Percentiles rank a stretch among this genome's conserved stretches.
Evolutionary conservation across 106 monocot genomes (phyloP).

Genomic region (Platanthera zijinensis): DNA sequence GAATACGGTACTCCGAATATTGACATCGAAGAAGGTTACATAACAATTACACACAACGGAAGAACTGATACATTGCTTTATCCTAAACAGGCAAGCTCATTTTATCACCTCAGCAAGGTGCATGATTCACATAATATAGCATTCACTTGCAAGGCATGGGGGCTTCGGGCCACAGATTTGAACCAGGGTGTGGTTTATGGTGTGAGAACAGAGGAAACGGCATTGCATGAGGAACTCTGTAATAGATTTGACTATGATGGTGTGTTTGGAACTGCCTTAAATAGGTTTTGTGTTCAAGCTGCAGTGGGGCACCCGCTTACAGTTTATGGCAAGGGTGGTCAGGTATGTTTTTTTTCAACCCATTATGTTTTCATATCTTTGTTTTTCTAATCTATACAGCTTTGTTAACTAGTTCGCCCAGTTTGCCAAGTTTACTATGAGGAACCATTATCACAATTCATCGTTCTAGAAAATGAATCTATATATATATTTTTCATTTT

Average conservation of each 20-base stretch:
- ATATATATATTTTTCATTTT: no score
- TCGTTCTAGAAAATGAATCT: no score
- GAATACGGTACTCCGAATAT: conserved; percentile 99
- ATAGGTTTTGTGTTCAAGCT: conserved; percentile 97
- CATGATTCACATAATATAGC: conserved; percentile 96
- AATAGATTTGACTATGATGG: conserved; percentile 97
- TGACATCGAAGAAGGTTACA: conserved; percentile 94
- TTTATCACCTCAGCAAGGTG: conserved; percentile 96
- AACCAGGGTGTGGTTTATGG: conserved; percentile 99
- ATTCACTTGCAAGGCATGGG: conserved; percentile 94
- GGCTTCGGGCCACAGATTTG: conserved; percentile 83
- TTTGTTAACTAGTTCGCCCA: background rate
- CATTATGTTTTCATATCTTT: background rate
- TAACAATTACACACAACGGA: conserved; percentile 95
- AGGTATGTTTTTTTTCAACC: conserved; percentile 34
- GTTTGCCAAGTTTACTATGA: no score
- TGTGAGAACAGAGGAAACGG: conserved; percentile 80
- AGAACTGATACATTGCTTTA: conserved; percentile 98
- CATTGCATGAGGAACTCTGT: conserved; percentile 83
- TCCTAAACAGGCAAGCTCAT: conserved; percentile 95
- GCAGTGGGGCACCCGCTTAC: conserved; percentile 95
- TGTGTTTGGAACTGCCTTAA: conserved; percentile 88
- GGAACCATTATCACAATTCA: no score
- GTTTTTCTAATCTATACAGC: background rate
- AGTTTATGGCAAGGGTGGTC: conserved; percentile 94